phyloP scores from a whole-genome alignment of 345 rosid genomes.

The Gossypium mustelinum region DNA sequence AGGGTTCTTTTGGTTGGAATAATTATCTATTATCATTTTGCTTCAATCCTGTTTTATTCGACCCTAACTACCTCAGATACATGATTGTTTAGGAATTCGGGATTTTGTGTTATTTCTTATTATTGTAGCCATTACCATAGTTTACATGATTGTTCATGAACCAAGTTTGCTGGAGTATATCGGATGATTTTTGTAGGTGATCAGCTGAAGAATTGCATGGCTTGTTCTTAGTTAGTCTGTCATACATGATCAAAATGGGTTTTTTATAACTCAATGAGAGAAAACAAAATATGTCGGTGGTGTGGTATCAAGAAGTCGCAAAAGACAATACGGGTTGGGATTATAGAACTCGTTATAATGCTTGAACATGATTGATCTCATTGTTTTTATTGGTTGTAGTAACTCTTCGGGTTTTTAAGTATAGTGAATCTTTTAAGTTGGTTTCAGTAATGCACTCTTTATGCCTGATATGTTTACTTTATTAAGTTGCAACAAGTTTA shows the following conservation, averaged over 20 bases:
- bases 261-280: not conserved
- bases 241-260: not conserved
- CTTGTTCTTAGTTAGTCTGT: not conserved
- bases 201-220: not conserved
- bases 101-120: not conserved
- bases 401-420: not conserved
- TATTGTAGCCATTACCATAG: not conserved
- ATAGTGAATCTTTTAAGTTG: too few species aligned
- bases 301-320: not conserved
- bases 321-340: not conserved
- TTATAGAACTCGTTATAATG: not conserved
- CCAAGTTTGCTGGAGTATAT: not conserved
- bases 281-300: not conserved
- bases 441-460: not conserved
- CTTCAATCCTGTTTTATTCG: not conserved
- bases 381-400: not conserved
- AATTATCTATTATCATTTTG: conserved; percentile 12
- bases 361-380: not conserved
- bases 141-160: conserved; percentile 1
- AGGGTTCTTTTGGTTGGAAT: conserved; percentile 21
- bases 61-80: not conserved
- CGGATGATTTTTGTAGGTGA: not conserved
- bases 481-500: not conserved
- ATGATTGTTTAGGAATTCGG: not conserved
- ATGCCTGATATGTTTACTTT: not conserved